Evolutionary conservation across 1,284 basidiomycete genomes (phyloP).

Genomic region (Trichosporon coremiiforme): DNA sequence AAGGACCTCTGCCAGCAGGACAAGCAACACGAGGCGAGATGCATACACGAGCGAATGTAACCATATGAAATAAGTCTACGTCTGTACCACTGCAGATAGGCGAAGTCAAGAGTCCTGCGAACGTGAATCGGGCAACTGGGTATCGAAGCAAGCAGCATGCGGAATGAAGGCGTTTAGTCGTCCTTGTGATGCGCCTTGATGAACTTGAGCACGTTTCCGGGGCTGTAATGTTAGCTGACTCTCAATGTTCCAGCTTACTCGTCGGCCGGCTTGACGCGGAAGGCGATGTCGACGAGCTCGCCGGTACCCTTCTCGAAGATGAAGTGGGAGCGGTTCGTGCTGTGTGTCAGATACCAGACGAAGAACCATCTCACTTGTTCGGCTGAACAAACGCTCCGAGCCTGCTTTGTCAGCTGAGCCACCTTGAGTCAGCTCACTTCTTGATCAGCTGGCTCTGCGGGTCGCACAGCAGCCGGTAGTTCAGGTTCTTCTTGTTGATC

Average conservation of each 20-base stretch:
- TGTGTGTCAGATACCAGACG: slow-evolving; percentile 28
- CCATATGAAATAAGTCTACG: background rate
- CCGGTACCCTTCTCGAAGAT: slow-evolving; percentile 81
- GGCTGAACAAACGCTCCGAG: slow-evolving; percentile 75
- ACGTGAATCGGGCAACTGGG: background rate
- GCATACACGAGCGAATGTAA: background rate
- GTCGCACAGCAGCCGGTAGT: slow-evolving; percentile 84
- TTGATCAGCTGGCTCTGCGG: slow-evolving; percentile 76
- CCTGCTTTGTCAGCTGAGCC: slow-evolving; percentile 29
- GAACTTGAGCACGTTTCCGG: slow-evolving; percentile 40
- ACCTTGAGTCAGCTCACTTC: slow-evolving; percentile 49
- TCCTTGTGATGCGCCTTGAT: slow-evolving; percentile 40
- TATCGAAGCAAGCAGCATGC: no score
- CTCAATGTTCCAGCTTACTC: slow-evolving; percentile 46
- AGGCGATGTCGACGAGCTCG: slow-evolving; percentile 75
- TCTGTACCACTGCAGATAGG: background rate
- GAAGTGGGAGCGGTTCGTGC: slow-evolving; percentile 85
- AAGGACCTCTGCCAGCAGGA: no score
- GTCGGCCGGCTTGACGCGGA: slow-evolving; percentile 79
- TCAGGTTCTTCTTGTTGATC: slow-evolving; percentile 68
- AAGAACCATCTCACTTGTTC: slow-evolving; percentile 60
- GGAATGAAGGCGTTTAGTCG: background rate
- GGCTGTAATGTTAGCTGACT: slow-evolving; percentile 32
- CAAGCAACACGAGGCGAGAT: background rate
- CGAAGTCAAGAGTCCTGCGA: background rate